Evolutionary conservation across 2,329 filamentous ascomycete species (phyloP).

Genomic region (Calonectria fujianensis): DNA sequence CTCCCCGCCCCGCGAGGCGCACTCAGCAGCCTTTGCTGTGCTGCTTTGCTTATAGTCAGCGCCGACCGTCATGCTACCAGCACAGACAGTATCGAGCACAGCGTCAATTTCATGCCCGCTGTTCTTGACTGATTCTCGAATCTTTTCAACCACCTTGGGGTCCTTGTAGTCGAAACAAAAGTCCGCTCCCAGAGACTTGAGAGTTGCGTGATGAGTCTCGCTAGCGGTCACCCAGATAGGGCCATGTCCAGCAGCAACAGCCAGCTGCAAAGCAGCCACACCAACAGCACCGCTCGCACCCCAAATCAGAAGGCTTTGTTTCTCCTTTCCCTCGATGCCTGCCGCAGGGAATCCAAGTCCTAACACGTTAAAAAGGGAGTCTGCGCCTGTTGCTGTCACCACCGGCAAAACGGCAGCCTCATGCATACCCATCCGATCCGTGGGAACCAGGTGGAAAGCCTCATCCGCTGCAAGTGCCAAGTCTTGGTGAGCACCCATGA

Average conservation of each 20-base stretch:
- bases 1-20: not conserved
- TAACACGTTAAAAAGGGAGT: constrained; percentile 1
- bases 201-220: not conserved
- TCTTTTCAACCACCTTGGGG: not conserved
- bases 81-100: constrained; percentile 1
- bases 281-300: not conserved
- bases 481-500: constrained; percentile 1
- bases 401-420: constrained; percentile 2
- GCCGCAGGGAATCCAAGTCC: not conserved
- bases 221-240: constrained; percentile 5
- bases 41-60: not conserved
- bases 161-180: constrained; percentile 18
- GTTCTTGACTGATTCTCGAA: not conserved
- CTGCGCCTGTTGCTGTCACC: not conserved
- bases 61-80: not conserved
- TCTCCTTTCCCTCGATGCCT: not conserved
- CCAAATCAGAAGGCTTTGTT: not conserved
- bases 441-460: not conserved
- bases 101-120: not conserved
- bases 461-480: not conserved
- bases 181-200: not conserved
- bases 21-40: not conserved
- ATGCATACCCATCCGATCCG: not conserved
- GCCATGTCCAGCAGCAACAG: constrained; percentile 1
- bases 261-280: constrained; percentile 2